A percentile compares a stretch with the other conserved stretches of the same genome.
phyloP scores from a whole-genome alignment of 345 rosid species.

The Raphanus sativus region DNA sequence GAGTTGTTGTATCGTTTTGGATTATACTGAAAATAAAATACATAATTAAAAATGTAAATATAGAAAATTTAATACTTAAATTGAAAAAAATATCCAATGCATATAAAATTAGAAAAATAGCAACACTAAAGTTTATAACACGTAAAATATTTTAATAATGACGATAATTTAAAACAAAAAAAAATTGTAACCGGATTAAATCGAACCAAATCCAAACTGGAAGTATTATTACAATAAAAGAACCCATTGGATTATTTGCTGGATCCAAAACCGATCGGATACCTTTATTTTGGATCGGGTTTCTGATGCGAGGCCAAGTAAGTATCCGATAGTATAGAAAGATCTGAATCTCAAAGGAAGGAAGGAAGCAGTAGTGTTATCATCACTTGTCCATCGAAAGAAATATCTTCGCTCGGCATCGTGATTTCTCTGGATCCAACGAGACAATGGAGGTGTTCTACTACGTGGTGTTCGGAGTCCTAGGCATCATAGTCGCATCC shows the following conservation, averaged over 20 bases:
- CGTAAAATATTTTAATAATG: too few relatives aligned
- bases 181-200: background rate
- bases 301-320: background rate
- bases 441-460: slow-evolving; percentile 74
- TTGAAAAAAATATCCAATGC: too few relatives aligned
- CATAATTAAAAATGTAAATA: too few relatives aligned
- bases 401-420: background rate
- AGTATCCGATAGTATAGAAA: background rate
- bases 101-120: too few relatives aligned
- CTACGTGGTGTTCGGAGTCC: slow-evolving; percentile 63
- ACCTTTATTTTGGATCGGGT: background rate
- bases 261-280: background rate
- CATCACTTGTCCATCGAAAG: background rate
- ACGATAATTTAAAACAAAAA: background rate
- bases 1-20: too few relatives aligned
- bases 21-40: too few relatives aligned
- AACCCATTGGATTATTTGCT: too few relatives aligned
- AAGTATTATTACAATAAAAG: background rate
- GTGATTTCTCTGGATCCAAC: background rate
- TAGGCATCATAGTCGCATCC: slow-evolving; percentile 66
- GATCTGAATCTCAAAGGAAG: slow-evolving; percentile 23
- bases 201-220: background rate
- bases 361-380: background rate
- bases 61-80: too few relatives aligned
- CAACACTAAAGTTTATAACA: background rate